Percentiles rank a stretch among this genome's conserved stretches.
Conservation (phyloP, 305 asterid species). For the Fraxinus greggii region DNA sequence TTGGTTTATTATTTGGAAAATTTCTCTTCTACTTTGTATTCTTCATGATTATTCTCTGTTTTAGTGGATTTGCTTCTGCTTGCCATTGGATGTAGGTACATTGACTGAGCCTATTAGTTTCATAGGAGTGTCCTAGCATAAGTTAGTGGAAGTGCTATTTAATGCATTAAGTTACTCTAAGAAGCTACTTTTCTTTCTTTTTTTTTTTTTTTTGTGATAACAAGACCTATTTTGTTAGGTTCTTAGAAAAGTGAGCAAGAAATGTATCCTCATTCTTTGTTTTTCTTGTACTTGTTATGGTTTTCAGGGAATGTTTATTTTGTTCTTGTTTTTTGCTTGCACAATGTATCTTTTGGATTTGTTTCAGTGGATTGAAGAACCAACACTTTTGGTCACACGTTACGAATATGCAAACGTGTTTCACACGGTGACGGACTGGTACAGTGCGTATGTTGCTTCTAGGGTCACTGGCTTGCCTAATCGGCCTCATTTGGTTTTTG, state of each 20-base stretch:
- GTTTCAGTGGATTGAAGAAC: constrained; percentile 97
- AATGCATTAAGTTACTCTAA: neutral
- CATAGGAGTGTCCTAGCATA: neutral
- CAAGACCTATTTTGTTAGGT: neutral
- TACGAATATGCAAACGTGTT: constrained; percentile 93
- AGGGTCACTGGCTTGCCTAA: constrained; percentile 86
- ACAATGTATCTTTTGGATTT: neutral
- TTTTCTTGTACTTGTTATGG: too few relatives aligned
- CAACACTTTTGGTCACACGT: constrained; percentile 77
- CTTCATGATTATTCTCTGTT: neutral
- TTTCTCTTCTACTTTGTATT: neutral
- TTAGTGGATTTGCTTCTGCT: neutral
- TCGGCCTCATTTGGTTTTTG: constrained; percentile 85
- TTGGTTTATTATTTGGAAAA: neutral
- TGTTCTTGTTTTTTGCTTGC: neutral
- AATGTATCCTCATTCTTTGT: too few relatives aligned
- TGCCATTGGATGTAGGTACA: neutral
- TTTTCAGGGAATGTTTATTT: neutral
- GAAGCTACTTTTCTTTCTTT: too few relatives aligned
- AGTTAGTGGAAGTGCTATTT: neutral
- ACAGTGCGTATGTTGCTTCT: constrained; percentile 83
- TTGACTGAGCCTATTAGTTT: neutral
- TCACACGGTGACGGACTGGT: constrained; percentile 97
- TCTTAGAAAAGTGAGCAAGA: neutral
- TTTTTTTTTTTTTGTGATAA: too few relatives aligned